Base-by-base conservation (phyloP, 1,284 basidiomycete species). In the Hymenochaete sp. region DNA sequence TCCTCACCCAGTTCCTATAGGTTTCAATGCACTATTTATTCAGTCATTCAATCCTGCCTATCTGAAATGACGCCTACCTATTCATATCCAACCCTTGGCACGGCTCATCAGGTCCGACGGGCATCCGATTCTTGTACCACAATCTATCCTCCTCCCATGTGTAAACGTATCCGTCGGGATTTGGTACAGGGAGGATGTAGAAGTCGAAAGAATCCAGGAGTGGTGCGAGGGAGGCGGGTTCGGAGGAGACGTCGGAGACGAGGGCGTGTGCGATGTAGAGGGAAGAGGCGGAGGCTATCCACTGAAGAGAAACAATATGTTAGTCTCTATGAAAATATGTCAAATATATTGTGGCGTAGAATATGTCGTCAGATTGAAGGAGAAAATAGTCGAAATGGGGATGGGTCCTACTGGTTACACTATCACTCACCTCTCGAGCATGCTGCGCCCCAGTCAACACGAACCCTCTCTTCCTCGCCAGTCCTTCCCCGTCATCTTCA, bases 41-140 rank as follows among this genome's bases (percentile, higher is more conserved):
- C 24, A 27, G 10, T 14, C 8, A 41, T 27, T 28, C n/a, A n/a
- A n/a, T n/a, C n/a, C n/a, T n/a, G n/a, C n/a, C n/a, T n/a, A n/a
- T n/a, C n/a, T n/a, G n/a, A n/a, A n/a, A n/a, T n/a, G n/a, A n/a
- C n/a, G 21, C n/a, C 35, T 33, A 27, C 16, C 77, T 69, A 61
- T 90, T 90, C 71, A 91, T 77, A 61, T 93, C 90, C 36, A 93
- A 65, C 0, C 89, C 89, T 39, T 73, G 56, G 56, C 79, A 87
- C 44, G 63, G 63, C 53, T 66, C 68, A 32, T 67, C 64, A 24
- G 67, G 64, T 3, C 69, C 71, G 18, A 75, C 54, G 4, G 65
- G 57, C 57, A 86, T 82, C 2, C 88, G 71, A 55, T 87, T 92
- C 68, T 93, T 92, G 59, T 84, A 77, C 88, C 88, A 93, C 54